Conservation (phyloP, 805 yeast species). For the Kregervanrija fluxuum region DNA sequence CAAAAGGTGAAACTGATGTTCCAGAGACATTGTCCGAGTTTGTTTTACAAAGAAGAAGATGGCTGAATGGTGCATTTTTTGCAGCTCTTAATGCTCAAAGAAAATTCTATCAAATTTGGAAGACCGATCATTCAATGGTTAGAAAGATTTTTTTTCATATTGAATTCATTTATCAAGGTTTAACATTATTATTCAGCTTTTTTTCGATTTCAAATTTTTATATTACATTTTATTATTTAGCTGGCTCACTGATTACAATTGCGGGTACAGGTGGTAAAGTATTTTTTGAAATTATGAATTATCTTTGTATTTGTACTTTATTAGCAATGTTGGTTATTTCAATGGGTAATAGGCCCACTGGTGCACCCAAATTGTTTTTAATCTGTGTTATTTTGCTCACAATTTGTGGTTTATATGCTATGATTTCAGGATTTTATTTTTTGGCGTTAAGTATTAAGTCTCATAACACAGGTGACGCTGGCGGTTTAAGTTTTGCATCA, state of each 20-base stretch:
- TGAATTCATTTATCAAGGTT: conserved; percentile 83
- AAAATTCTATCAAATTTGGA: conserved; percentile 85
- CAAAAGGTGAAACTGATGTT: conserved; percentile 94
- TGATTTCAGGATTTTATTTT: conserved; percentile 76
- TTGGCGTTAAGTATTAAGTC: conserved; percentile 49
- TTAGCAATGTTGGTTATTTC: conserved; percentile 88
- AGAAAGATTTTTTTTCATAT: conserved; percentile 77
- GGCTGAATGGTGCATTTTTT: conserved; percentile 97
- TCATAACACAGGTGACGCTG: conserved; percentile 30
- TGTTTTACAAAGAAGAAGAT: conserved; percentile 92
- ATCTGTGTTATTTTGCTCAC: conserved; percentile 66
- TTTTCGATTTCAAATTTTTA: conserved; percentile 90
- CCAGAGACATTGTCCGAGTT: conserved; percentile 94
- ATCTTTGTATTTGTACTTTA: conserved; percentile 72
- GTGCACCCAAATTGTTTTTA: conserved; percentile 75
- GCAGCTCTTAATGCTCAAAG: conserved; percentile 88
- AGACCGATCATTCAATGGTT: conserved; percentile 73
- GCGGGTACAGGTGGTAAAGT: conserved; percentile 73
- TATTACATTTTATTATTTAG: conserved; percentile 84
- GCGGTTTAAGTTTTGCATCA: conserved; percentile 51
- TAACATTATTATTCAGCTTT: conserved; percentile 78
- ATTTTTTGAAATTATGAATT: conserved; percentile 79
- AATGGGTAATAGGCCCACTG: conserved; percentile 97
- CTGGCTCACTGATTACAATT: conserved; percentile 69
- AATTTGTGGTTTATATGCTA: conserved; percentile 72